A percentile compares a stretch with the other conserved stretches of the same genome.
These are phyloP conservation scores for Phaseolus coccineus DNA, from an alignment of 331 rosid genomes.

Conservation along the genomic window DNA sequence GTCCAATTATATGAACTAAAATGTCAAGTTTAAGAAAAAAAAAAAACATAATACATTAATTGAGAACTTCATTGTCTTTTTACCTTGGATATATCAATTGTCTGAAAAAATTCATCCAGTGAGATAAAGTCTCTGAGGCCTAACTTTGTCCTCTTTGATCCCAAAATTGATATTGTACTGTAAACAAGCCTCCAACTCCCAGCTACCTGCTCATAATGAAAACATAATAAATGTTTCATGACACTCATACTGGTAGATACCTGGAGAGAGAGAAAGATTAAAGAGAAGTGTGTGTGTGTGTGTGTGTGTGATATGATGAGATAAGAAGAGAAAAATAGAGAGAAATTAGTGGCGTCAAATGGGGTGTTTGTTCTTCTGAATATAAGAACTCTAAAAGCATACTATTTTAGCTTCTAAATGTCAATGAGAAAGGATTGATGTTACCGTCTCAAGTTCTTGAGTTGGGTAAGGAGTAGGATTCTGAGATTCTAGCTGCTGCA, in stretches of 20 bases:
- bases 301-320: neutral
- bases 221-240: neutral
- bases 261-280: neutral
- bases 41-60: neutral
- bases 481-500: constrained; percentile 68
- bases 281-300: too few relatives aligned
- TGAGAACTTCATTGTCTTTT: constrained; percentile 23
- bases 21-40: neutral
- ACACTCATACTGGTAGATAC: too few relatives aligned
- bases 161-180: constrained; percentile 80
- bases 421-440: neutral
- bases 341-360: neutral
- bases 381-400: too few relatives aligned
- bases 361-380: neutral
- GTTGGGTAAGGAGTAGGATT: constrained; percentile 83
- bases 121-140: constrained; percentile 87
- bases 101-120: constrained; percentile 77
- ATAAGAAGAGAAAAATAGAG: neutral
- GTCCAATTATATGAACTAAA: neutral
- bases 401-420: neutral
- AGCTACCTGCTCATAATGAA: constrained; percentile 59
- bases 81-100: constrained; percentile 74
- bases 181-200: constrained; percentile 89
- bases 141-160: constrained; percentile 83
- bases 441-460: constrained; percentile 69